These are phyloP conservation scores for Rutstroemia sp. DNA, from an alignment of 2,329 filamentous ascomycete genomes.

Conservation along the genomic window DNA sequence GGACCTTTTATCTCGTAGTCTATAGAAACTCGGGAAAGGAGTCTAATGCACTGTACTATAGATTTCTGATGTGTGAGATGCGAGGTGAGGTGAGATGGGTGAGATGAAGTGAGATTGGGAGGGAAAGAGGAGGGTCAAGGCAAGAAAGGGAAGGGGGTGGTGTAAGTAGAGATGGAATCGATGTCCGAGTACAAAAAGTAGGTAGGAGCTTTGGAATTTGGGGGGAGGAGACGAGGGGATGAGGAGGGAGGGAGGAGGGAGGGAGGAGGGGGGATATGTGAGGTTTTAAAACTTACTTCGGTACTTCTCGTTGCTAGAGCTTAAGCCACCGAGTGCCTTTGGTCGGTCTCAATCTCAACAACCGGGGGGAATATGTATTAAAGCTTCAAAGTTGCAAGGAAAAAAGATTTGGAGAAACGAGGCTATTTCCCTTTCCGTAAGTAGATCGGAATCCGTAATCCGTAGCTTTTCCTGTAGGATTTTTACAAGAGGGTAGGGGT, in stretches of 20 bases:
- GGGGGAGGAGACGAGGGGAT: neutral
- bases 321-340: neutral
- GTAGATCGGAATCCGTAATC: too few relatives aligned
- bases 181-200: neutral
- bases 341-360: neutral
- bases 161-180: too few relatives aligned
- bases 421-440: too few relatives aligned
- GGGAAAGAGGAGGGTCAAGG: too few relatives aligned
- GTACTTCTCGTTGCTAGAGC: neutral
- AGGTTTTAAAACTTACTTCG: conserved; percentile 3
- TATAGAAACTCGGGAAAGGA: neutral
- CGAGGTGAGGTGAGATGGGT: too few relatives aligned
- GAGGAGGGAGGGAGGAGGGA: too few relatives aligned
- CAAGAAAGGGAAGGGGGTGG: too few relatives aligned
- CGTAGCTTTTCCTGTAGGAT: too few relatives aligned
- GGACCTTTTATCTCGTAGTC: neutral
- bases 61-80: neutral
- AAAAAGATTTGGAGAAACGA: neutral
- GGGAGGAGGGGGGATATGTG: neutral
- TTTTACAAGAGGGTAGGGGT: too few relatives aligned
- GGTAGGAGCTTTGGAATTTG: neutral
- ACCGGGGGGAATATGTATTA: neutral
- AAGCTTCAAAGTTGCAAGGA: neutral
- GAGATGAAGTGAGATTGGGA: too few relatives aligned
- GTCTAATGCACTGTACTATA: neutral